Conservation (phyloP, 2,329 filamentous ascomycete species). For the Fusarium sacchari region DNA sequence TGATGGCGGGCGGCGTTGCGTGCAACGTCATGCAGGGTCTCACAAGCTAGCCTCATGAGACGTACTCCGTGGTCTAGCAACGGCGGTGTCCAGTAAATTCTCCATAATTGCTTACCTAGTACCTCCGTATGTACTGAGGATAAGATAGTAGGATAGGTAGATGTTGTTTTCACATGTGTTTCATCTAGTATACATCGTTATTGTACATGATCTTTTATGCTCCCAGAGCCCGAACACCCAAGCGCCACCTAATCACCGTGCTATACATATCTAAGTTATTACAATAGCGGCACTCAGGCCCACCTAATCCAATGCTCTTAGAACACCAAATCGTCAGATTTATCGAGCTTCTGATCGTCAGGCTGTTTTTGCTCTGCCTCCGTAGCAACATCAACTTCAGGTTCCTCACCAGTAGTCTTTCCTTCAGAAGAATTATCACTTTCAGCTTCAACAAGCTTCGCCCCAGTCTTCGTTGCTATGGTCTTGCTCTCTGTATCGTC, state of each 20-base stretch:
- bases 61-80: neutral
- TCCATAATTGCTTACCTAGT: neutral
- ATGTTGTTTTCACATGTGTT: neutral
- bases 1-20: constrained; percentile 20
- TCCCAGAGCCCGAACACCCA: constrained; percentile 2
- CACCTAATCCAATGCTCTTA: constrained; percentile 6
- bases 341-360: constrained; percentile 14
- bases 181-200: constrained; percentile 21
- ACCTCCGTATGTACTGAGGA: neutral
- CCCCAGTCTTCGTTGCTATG: neutral
- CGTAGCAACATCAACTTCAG: neutral
- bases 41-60: constrained; percentile 24
- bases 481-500: neutral
- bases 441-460: neutral
- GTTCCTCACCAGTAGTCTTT: neutral
- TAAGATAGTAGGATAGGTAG: no score
- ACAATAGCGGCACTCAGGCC: constrained; percentile 5
- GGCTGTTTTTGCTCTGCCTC: constrained; percentile 1
- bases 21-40: constrained; percentile 27
- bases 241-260: constrained; percentile 30
- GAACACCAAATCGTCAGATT: constrained; percentile 21
- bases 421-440: neutral
- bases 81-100: neutral
- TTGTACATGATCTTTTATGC: constrained; percentile 17
- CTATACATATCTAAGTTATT: constrained; percentile 33